Base-by-base conservation (phyloP, 768 basidiomycete genomes). In the Lactifluus piperatus region DNA sequence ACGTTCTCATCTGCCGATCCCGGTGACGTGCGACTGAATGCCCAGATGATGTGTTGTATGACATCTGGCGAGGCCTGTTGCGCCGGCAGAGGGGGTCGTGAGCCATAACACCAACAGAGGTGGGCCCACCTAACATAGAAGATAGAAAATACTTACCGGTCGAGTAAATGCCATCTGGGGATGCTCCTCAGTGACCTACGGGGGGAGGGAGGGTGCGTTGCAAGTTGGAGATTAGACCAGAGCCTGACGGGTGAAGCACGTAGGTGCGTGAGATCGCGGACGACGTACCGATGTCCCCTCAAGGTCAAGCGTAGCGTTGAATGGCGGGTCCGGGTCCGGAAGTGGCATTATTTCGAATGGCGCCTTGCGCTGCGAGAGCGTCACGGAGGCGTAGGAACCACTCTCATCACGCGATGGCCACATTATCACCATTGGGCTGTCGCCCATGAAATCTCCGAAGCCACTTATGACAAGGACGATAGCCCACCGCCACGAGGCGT, bases 341-440 rank as follows among this genome's bases (percentile, higher is more conserved):
- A 72, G 77, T 6, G 87, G 87, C 80, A 81, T 79, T 4, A 75
- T 72, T 60, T 84, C 74, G 6, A 65, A 67, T 1, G 76, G 63
- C 0, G 86, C 82, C 30, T 69, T 71, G 20, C 86, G 78, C 66
- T 90, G 87, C 7, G 84, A 86, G 24, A 90, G 69, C 13, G 84
- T 86, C 58, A 86, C 73, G 22, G 74, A 69, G 13, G 2, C 4
- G 16, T 41, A 27, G 7, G 10, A n/a, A 10, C 82, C 82, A 63
- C 86, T 81, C 34, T 11, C 39, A 16, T 20, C 59, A 14, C 71
- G 68, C 66, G 86, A 84, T 7, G 79, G 72, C 87, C 86, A 90
- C 75, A 83, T 79, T 30, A 88, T 83, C 58, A 90, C 82, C 85
- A 90, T 87, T 0, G 81, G 78, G 6, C 77, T 73, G 63, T 76